Percentiles rank a stretch among this genome's conserved stretches.
Evolutionary conservation across 495 filamentous ascomycete species (phyloP).

Genomic region (Recurvomyces mirabilis): DNA sequence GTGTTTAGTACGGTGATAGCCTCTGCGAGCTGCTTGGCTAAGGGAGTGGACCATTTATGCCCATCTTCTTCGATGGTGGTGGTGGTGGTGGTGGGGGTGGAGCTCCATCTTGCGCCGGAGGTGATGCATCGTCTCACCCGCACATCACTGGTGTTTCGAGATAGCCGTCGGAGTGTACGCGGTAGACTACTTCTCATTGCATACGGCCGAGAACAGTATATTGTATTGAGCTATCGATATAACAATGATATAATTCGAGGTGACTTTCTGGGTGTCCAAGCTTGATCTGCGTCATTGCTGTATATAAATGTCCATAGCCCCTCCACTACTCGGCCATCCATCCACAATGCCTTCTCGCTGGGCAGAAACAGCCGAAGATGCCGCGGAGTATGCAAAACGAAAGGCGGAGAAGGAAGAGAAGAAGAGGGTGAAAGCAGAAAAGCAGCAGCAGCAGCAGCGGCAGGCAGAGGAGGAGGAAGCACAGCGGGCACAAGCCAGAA

Average conservation of each 20-base stretch:
- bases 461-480: constrained; percentile 50
- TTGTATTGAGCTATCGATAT: too few relatives aligned
- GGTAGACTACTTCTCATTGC: constrained; percentile 16
- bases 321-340: too few relatives aligned
- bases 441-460: constrained; percentile 65
- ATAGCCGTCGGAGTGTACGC: constrained; percentile 1
- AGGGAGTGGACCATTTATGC: constrained; percentile 71
- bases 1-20: constrained; percentile 58
- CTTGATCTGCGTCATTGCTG: too few relatives aligned
- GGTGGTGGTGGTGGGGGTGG: constrained; percentile 14
- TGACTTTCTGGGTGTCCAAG: too few relatives aligned
- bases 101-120: constrained; percentile 21
- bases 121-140: constrained; percentile 7
- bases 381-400: constrained; percentile 52
- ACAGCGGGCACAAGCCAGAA: constrained; percentile 27
- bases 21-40: constrained; percentile 71
- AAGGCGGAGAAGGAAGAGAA: constrained; percentile 87
- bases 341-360: constrained; percentile 54
- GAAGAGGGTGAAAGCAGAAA: constrained; percentile 73
- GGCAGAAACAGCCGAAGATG: constrained; percentile 71
- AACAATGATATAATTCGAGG: too few relatives aligned
- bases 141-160: constrained; percentile 6
- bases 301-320: too few relatives aligned
- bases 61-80: constrained; percentile 9
- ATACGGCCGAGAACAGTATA: constrained; percentile 11